A percentile compares a stretch with the other conserved stretches of the same genome.
Evolutionary conservation across 306 rosid species (phyloP).

Genomic region (Casuarina glauca): DNA sequence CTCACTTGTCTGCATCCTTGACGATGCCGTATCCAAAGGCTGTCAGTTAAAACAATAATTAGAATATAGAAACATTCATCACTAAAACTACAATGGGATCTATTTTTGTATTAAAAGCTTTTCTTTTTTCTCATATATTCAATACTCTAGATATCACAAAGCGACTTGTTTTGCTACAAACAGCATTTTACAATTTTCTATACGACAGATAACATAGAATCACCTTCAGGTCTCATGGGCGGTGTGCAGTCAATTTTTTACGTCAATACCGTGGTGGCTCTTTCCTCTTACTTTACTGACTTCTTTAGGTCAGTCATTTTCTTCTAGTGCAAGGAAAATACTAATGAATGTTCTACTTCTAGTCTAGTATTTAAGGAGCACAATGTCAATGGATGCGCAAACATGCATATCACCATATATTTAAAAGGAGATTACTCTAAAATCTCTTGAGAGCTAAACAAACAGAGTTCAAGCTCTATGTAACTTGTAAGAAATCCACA

Average conservation of each 20-base stretch:
- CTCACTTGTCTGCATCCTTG: constrained; percentile 94
- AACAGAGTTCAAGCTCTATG: background rate
- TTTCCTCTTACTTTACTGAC: background rate
- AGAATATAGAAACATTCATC: constrained; percentile 15
- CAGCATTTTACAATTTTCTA: background rate
- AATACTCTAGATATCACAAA: background rate
- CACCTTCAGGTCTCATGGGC: background rate
- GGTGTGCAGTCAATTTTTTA: background rate
- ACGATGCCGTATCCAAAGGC: constrained; percentile 94
- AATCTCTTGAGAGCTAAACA: background rate
- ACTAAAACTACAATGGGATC: background rate
- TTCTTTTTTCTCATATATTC: background rate
- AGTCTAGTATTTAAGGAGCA: constrained; percentile 6
- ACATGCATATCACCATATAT: constrained; percentile 15
- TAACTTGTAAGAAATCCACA: background rate
- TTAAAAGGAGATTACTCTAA: constrained; percentile 4
- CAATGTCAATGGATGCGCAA: background rate
- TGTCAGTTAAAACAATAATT: constrained; percentile 39
- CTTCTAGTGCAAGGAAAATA: background rate
- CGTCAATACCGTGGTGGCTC: background rate
- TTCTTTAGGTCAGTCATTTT: background rate
- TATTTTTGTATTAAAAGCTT: background rate
- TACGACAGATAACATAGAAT: background rate
- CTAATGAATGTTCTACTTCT: background rate
- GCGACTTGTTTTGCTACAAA: background rate